phyloP scores from a whole-genome alignment of 2,329 filamentous ascomycete genomes.

The Microdochium bolleyi region DNA sequence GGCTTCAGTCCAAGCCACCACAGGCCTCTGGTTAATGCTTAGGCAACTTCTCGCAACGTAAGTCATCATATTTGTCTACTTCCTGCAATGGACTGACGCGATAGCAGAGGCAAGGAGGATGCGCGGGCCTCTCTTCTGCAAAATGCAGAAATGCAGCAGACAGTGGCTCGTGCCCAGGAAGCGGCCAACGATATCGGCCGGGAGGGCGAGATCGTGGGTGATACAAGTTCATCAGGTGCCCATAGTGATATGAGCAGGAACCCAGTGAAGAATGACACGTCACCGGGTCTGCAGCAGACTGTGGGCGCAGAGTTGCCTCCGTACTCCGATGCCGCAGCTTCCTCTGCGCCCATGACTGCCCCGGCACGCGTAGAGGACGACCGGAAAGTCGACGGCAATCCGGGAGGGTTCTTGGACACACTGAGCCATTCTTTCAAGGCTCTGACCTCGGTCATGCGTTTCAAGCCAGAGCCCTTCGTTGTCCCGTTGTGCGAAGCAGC shows the following conservation, averaged over 20 bases:
- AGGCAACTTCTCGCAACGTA: not conserved
- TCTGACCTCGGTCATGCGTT: slow-evolving; percentile 8
- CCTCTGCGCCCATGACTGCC: not conserved
- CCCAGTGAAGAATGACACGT: not conserved
- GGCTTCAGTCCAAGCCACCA: not conserved
- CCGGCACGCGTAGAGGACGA: not conserved
- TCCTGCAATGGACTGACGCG: not conserved
- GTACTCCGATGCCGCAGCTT: not conserved
- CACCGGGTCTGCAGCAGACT: not conserved
- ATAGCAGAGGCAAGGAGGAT: not conserved
- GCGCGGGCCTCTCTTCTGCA: not conserved
- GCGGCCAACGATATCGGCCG: not conserved
- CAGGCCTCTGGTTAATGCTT: not conserved
- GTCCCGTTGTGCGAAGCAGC: slow-evolving; percentile 12
- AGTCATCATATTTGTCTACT: not conserved
- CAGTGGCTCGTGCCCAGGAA: not conserved
- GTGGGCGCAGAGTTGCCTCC: not conserved
- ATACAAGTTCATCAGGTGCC: not conserved
- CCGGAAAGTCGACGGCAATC: not conserved
- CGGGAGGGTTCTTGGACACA: slow-evolving; percentile 5
- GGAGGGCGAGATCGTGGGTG: not conserved
- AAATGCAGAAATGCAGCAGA: not conserved
- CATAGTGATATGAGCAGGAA: not conserved
- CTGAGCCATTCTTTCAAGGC: slow-evolving; percentile 16
- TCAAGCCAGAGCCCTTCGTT: slow-evolving; percentile 12